Evolutionary conservation across 305 asterid species (phyloP).

Genomic region (Caryopteris hybrid): DNA sequence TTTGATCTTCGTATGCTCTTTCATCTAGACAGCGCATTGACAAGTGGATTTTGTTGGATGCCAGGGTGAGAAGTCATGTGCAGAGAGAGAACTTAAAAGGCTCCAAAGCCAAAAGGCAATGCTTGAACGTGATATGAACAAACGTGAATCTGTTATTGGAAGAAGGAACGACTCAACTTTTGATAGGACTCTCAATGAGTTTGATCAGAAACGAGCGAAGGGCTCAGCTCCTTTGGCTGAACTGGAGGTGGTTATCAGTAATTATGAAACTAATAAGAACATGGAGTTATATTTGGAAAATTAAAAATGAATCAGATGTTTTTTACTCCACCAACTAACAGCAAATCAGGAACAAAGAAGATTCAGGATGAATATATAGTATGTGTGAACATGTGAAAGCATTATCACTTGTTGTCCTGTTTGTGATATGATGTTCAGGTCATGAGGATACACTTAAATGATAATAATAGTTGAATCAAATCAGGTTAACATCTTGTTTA

Average conservation of each 20-base stretch:
- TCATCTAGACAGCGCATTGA: background rate
- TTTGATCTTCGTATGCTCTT: constrained; percentile 19
- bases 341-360: background rate
- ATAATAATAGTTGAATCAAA: background rate
- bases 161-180: constrained; percentile 57
- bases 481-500: background rate
- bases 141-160: constrained; percentile 61
- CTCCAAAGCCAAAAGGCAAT: constrained; percentile 67
- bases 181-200: constrained; percentile 58
- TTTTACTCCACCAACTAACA: background rate
- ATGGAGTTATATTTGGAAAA: constrained; percentile 3
- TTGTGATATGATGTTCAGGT: background rate
- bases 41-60: constrained; percentile 15
- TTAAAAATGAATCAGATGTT: background rate
- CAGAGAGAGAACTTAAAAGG: constrained; percentile 78
- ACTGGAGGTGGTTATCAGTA: constrained; percentile 38
- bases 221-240: constrained; percentile 47
- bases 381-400: background rate
- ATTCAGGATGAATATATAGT: background rate
- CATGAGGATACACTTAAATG: background rate
- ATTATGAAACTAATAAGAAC: background rate
- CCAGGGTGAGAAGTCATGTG: constrained; percentile 87
- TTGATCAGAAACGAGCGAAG: constrained; percentile 59
- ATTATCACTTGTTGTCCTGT: background rate
- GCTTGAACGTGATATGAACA: constrained; percentile 88